A percentile compares a stretch with the other conserved stretches of the same genome.
phyloP scores from a whole-genome alignment of 306 rosid genomes.

The Cucurbita argyrosperma region DNA sequence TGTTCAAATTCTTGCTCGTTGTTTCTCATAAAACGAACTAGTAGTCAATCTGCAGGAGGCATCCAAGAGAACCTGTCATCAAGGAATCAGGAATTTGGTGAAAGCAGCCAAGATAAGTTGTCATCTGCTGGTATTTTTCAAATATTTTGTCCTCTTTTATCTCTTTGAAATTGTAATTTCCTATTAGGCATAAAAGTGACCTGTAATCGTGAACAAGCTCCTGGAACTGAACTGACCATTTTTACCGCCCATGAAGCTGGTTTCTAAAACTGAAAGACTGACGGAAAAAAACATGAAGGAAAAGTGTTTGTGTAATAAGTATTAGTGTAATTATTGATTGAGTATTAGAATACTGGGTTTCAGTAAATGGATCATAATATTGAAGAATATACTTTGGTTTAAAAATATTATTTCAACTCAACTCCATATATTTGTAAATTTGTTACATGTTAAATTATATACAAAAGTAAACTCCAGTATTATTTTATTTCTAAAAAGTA shows the following conservation, averaged over 20 bases:
- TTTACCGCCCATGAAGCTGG: too few species aligned
- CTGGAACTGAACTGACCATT: background rate
- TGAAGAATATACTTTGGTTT: too few species aligned
- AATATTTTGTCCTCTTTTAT: background rate
- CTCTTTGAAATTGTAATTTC: background rate
- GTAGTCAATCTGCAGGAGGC: conserved; percentile 6
- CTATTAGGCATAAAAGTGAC: background rate
- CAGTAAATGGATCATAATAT: too few species aligned
- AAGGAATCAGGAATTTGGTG: conserved; percentile 27
- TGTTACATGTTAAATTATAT: too few species aligned
- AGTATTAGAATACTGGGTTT: background rate
- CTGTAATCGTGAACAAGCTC: background rate
- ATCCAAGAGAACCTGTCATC: conserved; percentile 23
- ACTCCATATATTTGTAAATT: too few species aligned
- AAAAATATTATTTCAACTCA: too few species aligned
- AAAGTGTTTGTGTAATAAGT: background rate
- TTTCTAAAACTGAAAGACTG: too few species aligned
- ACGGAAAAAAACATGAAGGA: too few species aligned
- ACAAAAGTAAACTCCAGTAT: too few species aligned
- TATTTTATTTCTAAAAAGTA: too few species aligned
- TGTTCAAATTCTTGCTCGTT: background rate
- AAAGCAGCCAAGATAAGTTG: conserved; percentile 19
- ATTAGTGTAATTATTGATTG: background rate
- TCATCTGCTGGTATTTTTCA: conserved; percentile 22
- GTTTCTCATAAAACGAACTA: background rate